Percentiles rank a stretch among this genome's conserved stretches.
These are phyloP conservation scores for Cyberlindnera meyerae DNA, from an alignment of 805 yeast genomes.

Conservation along the genomic window DNA sequence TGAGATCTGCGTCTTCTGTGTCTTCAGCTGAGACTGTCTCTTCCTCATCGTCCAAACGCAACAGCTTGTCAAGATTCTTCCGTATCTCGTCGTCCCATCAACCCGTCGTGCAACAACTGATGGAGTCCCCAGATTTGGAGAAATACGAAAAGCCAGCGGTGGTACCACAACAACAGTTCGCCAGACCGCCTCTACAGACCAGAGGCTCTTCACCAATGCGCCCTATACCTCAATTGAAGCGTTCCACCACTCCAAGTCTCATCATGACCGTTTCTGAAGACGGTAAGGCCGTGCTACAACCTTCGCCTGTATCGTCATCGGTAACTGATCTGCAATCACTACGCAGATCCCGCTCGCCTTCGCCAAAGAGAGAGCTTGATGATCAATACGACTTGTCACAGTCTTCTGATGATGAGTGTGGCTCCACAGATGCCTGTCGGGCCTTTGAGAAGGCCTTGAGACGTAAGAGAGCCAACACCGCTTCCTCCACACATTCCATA, in stretches of 20 bases:
- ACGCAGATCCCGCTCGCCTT: slow-evolving; percentile 21
- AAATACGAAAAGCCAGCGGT: not conserved
- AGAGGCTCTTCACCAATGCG: slow-evolving; percentile 6
- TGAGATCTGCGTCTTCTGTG: not conserved
- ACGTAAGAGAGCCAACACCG: slow-evolving; percentile 26
- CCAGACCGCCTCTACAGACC: slow-evolving; percentile 1
- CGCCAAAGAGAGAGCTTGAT: slow-evolving; percentile 23
- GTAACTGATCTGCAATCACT: slow-evolving; percentile 20
- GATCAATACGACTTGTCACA: slow-evolving; percentile 11
- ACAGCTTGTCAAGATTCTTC: slow-evolving; percentile 12
- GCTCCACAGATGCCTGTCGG: slow-evolving; percentile 8
- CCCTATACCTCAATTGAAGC: slow-evolving; percentile 8
- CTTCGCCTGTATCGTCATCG: slow-evolving; percentile 23
- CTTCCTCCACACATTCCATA: slow-evolving; percentile 17
- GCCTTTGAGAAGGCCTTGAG: slow-evolving; percentile 25
- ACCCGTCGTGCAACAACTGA: slow-evolving; percentile 5
- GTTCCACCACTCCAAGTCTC: slow-evolving; percentile 13
- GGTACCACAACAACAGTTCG: too few relatives aligned
- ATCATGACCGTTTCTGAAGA: slow-evolving; percentile 16
- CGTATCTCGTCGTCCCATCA: slow-evolving; percentile 8
- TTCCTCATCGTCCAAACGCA: slow-evolving; percentile 1
- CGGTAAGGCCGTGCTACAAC: slow-evolving; percentile 16
- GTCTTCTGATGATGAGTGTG: slow-evolving; percentile 14
- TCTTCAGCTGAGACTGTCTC: not conserved
- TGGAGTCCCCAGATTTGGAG: slow-evolving; percentile 11